A percentile compares a stretch with the other conserved stretches of the same genome.
These are phyloP conservation scores for Priceomyces medius DNA, from an alignment of 805 yeast species.

Conservation along the genomic window DNA sequence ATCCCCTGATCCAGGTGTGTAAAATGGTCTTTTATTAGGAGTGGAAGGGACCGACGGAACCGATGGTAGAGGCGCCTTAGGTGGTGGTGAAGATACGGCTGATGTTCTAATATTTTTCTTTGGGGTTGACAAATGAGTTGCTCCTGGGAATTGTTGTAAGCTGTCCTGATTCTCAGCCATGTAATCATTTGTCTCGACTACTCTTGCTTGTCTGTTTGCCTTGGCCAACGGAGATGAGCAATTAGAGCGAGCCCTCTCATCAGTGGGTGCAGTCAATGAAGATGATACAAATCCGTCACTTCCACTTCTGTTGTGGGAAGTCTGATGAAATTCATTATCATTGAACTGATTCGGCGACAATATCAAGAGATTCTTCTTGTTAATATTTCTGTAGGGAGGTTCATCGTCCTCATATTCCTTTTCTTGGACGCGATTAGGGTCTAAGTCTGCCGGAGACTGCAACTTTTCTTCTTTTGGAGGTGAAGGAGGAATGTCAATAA, in stretches of 20 bases:
- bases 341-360: slow-evolving; percentile 40
- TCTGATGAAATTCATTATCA: slow-evolving; percentile 30
- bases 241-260: slow-evolving; percentile 22
- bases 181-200: slow-evolving; percentile 37
- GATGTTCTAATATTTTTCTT: slow-evolving; percentile 11
- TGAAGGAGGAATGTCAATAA: slow-evolving; percentile 15
- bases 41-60: slow-evolving; percentile 19
- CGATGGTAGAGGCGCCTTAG: slow-evolving; percentile 28
- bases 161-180: slow-evolving; percentile 1
- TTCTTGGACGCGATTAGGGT: too few relatives aligned
- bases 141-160: not conserved
- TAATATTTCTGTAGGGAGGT: slow-evolving; percentile 14
- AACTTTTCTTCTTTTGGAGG: slow-evolving; percentile 7
- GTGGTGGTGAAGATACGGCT: slow-evolving; percentile 37
- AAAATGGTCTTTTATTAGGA: slow-evolving; percentile 18
- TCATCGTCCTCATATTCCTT: slow-evolving; percentile 5
- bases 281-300: slow-evolving; percentile 7
- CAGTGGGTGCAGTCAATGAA: slow-evolving; percentile 9
- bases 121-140: slow-evolving; percentile 17
- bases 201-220: slow-evolving; percentile 45
- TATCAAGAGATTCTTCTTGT: slow-evolving; percentile 33
- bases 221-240: slow-evolving; percentile 42
- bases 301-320: slow-evolving; percentile 9
- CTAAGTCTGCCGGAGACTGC: slow-evolving; percentile 1
- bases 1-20: slow-evolving; percentile 14